A percentile compares a stretch with the other conserved stretches of the same genome.
Conservation (phyloP, 176 grass and related monocot genomes). For the Bothriochloa decipiens region DNA sequence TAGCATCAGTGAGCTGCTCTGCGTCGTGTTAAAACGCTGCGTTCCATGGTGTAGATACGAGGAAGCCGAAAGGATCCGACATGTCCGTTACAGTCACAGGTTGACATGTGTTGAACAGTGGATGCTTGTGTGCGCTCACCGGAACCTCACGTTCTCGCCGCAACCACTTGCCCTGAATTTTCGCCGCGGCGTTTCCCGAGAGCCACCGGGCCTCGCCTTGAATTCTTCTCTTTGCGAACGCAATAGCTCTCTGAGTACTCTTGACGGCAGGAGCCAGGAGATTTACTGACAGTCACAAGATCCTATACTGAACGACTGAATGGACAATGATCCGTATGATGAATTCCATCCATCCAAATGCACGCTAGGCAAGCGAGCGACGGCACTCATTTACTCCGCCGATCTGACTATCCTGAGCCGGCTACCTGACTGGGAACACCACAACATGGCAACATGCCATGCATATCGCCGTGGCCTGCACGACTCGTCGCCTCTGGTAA, state of each 20-base stretch:
- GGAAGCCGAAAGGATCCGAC: no score
- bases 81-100: constrained; percentile 3
- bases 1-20: no score
- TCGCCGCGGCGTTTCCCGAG: no score
- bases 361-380: neutral
- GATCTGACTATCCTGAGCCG: neutral
- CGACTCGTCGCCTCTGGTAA: neutral
- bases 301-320: neutral
- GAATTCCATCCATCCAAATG: neutral
- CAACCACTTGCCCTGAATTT: no score
- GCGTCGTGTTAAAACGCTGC: no score
- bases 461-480: neutral
- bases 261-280: neutral
- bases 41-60: neutral
- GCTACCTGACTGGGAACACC: neutral
- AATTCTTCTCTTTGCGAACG: no score
- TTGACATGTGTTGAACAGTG: neutral
- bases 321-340: neutral
- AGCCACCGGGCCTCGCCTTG: no score
- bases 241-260: neutral
- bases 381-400: neutral
- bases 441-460: neutral
- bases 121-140: no score
- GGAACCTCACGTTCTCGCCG: no score
- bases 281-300: neutral